Base-by-base conservation (phyloP, 768 basidiomycete genomes). In the Rhodotorula taiwanensis region DNA sequence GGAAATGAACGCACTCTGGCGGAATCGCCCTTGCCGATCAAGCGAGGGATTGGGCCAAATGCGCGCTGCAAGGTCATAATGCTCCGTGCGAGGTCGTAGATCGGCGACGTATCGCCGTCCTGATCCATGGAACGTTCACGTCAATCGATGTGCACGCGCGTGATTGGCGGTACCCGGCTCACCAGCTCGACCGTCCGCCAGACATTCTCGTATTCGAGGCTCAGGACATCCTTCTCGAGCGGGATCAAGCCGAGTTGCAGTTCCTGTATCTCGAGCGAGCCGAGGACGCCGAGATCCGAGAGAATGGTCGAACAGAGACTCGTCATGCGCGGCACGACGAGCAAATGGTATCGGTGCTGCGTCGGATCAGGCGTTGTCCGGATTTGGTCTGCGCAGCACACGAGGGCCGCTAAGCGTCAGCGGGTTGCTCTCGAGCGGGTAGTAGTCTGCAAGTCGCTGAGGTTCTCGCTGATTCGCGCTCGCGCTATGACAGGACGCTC, bases 211-310 rank as follows among this genome's bases (percentile, higher is more conserved):
- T 85, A 77, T 77, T 99, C 95, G 34, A 99, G 77, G 4, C 91
- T 95, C 36, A 98, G 77, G 61, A 97, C 84, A 75, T 99, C 95
- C 23, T 89, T 86, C 61, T 93, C 93, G 42, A 98, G 72, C 21
- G 93, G 91, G 66, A 98, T 90, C 71, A 97, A 89, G 71, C 93
- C 91, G 28, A 99, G 81, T 74, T 89, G 89, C 76, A 90, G 94
- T 33, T 89, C 83, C 25, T 84, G 83, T 34, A 98, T 83, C 13
- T 83, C 85, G 49, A 99, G 80, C 72, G 97, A 93, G n/a, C 95
- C 95, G 21, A 93, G 81, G 1, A 99, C 93, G n/a, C 94, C 95
- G 72, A 95, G 88, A 74, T 98, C 93, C 72, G 97, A 92, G 48
- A 99, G 78, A 66, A 92, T 85, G 59, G 85, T 83, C 39, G 84